phyloP scores from a whole-genome alignment of 345 rosid species.

The Citrus sp. region DNA sequence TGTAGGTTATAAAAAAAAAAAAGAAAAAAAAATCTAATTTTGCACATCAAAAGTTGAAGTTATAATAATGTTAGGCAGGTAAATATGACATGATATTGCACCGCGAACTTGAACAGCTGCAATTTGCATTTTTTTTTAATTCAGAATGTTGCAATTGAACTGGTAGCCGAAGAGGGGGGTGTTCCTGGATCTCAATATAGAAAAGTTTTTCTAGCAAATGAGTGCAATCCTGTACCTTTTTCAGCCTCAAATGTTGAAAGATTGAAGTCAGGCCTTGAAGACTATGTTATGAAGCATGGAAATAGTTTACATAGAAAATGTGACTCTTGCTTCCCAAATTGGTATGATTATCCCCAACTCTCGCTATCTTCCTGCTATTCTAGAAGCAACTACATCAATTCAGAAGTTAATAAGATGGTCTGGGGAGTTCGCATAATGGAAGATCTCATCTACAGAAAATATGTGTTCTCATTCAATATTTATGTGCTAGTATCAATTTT shows the following conservation, averaged over 20 bases:
- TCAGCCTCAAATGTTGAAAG: conserved; percentile 57
- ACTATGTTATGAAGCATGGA: conserved; percentile 62
- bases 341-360: conserved; percentile 30
- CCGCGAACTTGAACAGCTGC: not conserved
- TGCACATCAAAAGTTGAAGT: not conserved
- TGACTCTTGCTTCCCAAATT: conserved; percentile 44
- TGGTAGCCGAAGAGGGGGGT: conserved; percentile 47
- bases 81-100: not conserved
- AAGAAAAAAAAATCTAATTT: too few species aligned
- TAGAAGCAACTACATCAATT: conserved; percentile 9
- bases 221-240: conserved; percentile 36
- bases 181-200: conserved; percentile 39
- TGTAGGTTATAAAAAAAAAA: not conserved
- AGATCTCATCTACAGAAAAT: not conserved
- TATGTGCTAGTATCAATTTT: not conserved
- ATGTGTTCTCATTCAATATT: not conserved
- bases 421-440: not conserved
- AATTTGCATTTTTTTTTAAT: not conserved
- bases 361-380: not conserved
- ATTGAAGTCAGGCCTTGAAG: conserved; percentile 72
- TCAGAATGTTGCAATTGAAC: conserved; percentile 73
- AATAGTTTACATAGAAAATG: conserved; percentile 41
- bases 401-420: conserved; percentile 1
- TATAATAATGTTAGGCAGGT: not conserved
- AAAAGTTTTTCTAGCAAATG: conserved; percentile 50